Conservation (phyloP, 768 basidiomycete species). For the Boletus fagicola region DNA sequence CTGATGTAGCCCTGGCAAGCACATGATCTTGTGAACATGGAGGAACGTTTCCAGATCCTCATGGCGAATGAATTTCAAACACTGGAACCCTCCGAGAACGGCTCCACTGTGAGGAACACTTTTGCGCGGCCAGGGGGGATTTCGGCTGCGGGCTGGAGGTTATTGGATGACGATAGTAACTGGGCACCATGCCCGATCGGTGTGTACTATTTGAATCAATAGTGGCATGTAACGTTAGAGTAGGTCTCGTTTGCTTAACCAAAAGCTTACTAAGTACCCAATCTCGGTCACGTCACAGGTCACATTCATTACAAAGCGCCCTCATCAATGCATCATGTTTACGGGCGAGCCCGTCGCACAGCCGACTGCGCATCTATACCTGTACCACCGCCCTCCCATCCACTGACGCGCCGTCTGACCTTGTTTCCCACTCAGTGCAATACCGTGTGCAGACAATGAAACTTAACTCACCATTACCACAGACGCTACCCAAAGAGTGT, state of each 20-base stretch:
- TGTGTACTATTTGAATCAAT: constrained; percentile 34
- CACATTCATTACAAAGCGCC: constrained; percentile 19
- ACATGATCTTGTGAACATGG: constrained; percentile 54
- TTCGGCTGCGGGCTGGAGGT: constrained; percentile 49
- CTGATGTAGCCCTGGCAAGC: constrained; percentile 48
- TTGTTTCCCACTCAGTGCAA: background rate
- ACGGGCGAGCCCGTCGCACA: background rate
- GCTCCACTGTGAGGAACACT: background rate
- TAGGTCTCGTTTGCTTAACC: background rate
- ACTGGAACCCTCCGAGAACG: background rate
- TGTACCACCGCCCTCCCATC: background rate
- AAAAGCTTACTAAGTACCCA: too few relatives aligned
- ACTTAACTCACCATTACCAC: constrained; percentile 48
- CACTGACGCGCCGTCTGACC: background rate
- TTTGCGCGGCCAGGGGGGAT: background rate
- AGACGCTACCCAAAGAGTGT: constrained; percentile 75
- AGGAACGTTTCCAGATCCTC: constrained; percentile 46
- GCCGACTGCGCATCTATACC: constrained; percentile 22
- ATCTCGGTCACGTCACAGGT: constrained; percentile 22
- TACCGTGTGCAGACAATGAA: constrained; percentile 37
- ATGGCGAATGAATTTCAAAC: constrained; percentile 20
- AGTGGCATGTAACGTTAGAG: constrained; percentile 2
- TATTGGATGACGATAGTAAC: constrained; percentile 38
- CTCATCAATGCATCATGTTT: background rate
- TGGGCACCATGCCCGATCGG: constrained; percentile 76